These are phyloP conservation scores for Letharia columbiana DNA, from an alignment of 495 filamentous ascomycete genomes.

Conservation along the genomic window DNA sequence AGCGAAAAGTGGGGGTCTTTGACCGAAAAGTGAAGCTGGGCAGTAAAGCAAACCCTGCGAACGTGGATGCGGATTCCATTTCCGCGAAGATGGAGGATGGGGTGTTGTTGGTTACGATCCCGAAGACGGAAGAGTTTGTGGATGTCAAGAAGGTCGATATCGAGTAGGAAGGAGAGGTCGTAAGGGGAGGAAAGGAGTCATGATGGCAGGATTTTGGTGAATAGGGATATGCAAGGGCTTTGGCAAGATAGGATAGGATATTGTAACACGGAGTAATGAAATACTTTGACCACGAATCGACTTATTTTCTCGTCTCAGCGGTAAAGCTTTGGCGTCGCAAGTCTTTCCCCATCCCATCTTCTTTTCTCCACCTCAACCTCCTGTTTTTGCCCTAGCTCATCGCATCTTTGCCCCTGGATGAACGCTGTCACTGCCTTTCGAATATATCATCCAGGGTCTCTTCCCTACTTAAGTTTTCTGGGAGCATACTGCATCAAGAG, in stretches of 20 bases:
- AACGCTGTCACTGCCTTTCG: no score
- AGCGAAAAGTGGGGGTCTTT: constrained; percentile 65
- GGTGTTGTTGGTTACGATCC: constrained; percentile 56
- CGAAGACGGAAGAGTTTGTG: constrained; percentile 48
- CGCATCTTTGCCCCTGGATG: no score
- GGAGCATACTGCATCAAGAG: no score
- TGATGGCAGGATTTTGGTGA: not conserved
- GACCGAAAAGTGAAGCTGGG: constrained; percentile 58
- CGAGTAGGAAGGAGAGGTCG: constrained; percentile 19
- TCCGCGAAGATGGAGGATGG: constrained; percentile 65
- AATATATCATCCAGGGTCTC: no score
- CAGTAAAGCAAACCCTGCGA: constrained; percentile 45
- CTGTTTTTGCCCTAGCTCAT: no score
- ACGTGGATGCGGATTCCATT: constrained; percentile 56
- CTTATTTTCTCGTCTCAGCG: not conserved
- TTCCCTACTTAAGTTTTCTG: no score
- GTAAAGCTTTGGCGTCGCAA: no score
- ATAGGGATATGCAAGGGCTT: not conserved
- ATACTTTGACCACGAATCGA: not conserved
- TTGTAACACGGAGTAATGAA: not conserved
- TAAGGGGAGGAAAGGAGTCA: not conserved
- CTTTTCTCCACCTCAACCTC: no score
- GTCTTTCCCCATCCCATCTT: no score
- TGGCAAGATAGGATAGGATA: not conserved
- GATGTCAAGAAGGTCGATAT: constrained; percentile 34